These are phyloP conservation scores for Hypoxylon sp. DNA, from an alignment of 2,329 filamentous ascomycete species.

Conservation along the genomic window DNA sequence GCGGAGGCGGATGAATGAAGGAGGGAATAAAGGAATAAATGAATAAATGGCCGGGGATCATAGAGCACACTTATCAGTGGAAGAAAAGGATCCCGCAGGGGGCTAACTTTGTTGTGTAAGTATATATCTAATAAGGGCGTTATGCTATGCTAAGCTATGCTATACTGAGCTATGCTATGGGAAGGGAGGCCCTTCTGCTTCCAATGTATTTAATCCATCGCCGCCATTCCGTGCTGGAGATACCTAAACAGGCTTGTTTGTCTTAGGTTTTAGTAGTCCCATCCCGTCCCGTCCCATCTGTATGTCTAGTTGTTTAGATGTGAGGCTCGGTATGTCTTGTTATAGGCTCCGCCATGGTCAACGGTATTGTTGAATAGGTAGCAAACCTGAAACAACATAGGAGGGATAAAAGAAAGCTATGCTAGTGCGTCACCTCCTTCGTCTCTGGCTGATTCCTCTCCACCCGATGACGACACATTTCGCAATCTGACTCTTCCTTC, in stretches of 20 bases:
- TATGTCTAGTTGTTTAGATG: conserved; percentile 1
- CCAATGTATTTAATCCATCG: conserved; percentile 13
- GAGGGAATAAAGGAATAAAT: not conserved
- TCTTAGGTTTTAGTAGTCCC: conserved; percentile 25
- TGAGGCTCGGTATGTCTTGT: conserved; percentile 4
- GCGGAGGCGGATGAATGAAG: not conserved
- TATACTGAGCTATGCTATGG: not conserved
- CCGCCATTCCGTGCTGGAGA: not conserved
- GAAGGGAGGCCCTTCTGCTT: conserved; percentile 9
- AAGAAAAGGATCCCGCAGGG: conserved; percentile 13
- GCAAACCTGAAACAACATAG: conserved; percentile 20
- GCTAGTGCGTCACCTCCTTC: conserved; percentile 1
- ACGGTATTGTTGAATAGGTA: conserved; percentile 13
- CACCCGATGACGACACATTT: not conserved
- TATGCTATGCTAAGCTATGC: not conserved
- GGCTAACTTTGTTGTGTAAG: conserved; percentile 34
- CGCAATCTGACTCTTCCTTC: conserved; percentile 15
- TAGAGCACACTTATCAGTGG: conserved; percentile 18
- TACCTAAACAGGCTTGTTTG: conserved; percentile 18
- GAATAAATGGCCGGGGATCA: conserved; percentile 9
- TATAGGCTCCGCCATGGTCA: not conserved
- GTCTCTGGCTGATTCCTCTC: not conserved
- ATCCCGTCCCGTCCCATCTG: not conserved
- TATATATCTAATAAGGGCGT: conserved; percentile 39
- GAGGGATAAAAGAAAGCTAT: conserved; percentile 17